Percentiles rank a stretch among this genome's conserved stretches.
phyloP scores from a whole-genome alignment of 2,329 filamentous ascomycete genomes.

The Sclerotinia spermophila region DNA sequence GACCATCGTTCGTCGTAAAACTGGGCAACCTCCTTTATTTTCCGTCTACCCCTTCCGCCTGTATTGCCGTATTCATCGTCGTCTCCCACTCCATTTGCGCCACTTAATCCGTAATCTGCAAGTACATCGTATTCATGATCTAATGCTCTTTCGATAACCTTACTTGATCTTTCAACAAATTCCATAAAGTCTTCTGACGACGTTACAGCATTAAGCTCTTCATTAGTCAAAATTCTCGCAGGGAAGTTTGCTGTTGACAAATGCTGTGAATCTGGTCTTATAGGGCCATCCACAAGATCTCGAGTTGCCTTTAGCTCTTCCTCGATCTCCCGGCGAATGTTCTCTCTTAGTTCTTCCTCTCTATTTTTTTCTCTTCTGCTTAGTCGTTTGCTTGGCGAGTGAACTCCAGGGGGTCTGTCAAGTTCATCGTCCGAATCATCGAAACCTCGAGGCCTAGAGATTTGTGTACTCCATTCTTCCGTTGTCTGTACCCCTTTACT shows the following conservation, averaged over 20 bases:
- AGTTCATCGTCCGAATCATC: constrained; percentile 64
- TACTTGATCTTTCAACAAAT: constrained; percentile 92
- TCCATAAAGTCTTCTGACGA: constrained; percentile 91
- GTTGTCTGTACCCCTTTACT: constrained; percentile 95
- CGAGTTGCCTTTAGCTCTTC: constrained; percentile 79
- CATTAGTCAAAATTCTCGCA: constrained; percentile 71
- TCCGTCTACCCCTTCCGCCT: constrained; percentile 66
- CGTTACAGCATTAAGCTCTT: constrained; percentile 87
- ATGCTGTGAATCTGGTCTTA: constrained; percentile 46
- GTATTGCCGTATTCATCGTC: constrained; percentile 72
- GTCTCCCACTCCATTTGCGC: constrained; percentile 66
- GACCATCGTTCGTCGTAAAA: constrained; percentile 96
- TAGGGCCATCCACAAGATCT: constrained; percentile 52
- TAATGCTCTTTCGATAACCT: constrained; percentile 91
- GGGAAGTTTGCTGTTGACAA: constrained; percentile 60
- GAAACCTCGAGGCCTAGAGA: constrained; percentile 50
- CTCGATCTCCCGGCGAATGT: constrained; percentile 83
- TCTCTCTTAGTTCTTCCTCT: constrained; percentile 85
- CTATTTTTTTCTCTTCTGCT: constrained; percentile 76
- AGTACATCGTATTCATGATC: constrained; percentile 96
- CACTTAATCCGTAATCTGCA: constrained; percentile 85
- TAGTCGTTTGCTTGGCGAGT: constrained; percentile 66
- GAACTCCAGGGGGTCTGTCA: constrained; percentile 50
- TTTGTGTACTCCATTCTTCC: constrained; percentile 61
- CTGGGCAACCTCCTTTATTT: constrained; percentile 83